Percentiles rank a stretch among this genome's conserved stretches.
phyloP scores from a whole-genome alignment of 768 basidiomycete genomes.

The Bullera alba region DNA sequence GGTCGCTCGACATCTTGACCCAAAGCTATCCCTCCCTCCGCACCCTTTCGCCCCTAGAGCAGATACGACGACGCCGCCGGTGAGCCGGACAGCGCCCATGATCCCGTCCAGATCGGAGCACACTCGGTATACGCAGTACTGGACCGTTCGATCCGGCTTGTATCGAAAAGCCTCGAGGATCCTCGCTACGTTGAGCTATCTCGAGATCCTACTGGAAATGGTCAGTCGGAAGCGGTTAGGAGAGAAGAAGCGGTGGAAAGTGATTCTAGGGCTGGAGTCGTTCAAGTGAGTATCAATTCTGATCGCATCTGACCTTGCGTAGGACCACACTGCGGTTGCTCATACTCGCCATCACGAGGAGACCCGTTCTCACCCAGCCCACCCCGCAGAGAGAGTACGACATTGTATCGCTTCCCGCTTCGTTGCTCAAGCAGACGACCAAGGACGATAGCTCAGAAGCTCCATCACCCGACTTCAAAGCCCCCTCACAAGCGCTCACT shows the following conservation, averaged over 20 bases:
- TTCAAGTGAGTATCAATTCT: conserved; percentile 62
- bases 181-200: conserved; percentile 69
- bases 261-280: conserved; percentile 67
- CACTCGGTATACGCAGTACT: conserved; percentile 82
- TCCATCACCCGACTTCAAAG: not conserved
- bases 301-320: not conserved
- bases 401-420: conserved; percentile 58
- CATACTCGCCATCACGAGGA: conserved; percentile 65
- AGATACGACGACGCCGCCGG: not conserved
- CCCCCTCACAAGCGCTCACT: conserved; percentile 17
- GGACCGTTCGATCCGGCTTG: conserved; percentile 60
- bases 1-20: conserved; percentile 67
- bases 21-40: conserved; percentile 48
- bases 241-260: conserved; percentile 62
- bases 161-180: conserved; percentile 75
- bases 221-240: conserved; percentile 64
- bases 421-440: conserved; percentile 32
- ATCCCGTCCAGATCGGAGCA: conserved; percentile 51
- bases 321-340: conserved; percentile 70
- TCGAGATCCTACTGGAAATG: conserved; percentile 88
- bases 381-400: conserved; percentile 86
- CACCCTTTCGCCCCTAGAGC: conserved; percentile 24
- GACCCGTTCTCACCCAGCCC: conserved; percentile 68
- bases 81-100: conserved; percentile 10
- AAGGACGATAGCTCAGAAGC: conserved; percentile 49